Conservation (phyloP, 2,329 filamentous ascomycete genomes). For the Pseudocercospora musae region DNA sequence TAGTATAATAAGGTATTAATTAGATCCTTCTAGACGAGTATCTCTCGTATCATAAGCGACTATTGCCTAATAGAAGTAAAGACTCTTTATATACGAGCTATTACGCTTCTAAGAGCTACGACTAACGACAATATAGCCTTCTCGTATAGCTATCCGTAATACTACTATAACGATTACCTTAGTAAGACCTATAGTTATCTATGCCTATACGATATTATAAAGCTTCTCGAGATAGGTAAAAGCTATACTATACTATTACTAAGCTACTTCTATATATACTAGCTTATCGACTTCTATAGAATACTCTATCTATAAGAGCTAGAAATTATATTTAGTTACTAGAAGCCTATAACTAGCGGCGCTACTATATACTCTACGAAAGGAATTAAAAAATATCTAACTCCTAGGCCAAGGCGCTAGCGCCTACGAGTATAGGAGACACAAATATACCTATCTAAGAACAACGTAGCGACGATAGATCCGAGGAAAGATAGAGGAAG, state of each 20-base stretch:
- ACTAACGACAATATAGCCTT: no score
- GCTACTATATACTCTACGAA: no score
- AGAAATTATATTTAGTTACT: neutral
- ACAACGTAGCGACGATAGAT: no score
- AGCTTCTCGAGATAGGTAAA: neutral
- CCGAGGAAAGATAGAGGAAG: no score
- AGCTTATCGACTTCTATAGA: neutral
- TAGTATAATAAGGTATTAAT: neutral
- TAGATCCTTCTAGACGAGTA: neutral
- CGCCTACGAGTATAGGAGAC: no score
- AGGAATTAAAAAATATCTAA: no score
- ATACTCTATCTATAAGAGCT: neutral
- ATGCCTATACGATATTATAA: neutral
- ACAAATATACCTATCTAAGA: no score
- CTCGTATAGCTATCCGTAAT: no score
- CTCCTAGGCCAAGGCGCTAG: no score
- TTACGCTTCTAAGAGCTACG: neutral
- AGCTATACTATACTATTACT: neutral
- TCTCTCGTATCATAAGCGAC: neutral
- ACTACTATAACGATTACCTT: no score
- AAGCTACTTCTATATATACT: neutral
- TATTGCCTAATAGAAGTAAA: neutral
- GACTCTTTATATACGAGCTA: neutral
- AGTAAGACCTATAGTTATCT: neutral
- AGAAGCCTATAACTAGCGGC: neutral